phyloP scores from a whole-genome alignment of 768 basidiomycete species.

The Fistulinella prunicolor region DNA sequence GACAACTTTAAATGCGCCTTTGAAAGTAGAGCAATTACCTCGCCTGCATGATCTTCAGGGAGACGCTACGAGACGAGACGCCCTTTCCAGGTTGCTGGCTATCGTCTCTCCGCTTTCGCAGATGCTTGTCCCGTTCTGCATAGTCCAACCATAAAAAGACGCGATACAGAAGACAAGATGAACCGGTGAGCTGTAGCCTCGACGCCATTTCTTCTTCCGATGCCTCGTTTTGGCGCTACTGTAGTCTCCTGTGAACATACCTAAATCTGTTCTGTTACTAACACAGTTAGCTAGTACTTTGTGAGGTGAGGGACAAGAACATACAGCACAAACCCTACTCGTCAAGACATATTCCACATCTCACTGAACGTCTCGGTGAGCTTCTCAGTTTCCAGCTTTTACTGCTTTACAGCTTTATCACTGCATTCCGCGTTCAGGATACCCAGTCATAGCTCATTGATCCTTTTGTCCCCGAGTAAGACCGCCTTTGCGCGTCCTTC shows the following conservation, averaged over 20 bases:
- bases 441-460: constrained; percentile 60
- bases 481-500: constrained; percentile 65
- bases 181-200: constrained; percentile 71
- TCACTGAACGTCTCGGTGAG: constrained; percentile 88
- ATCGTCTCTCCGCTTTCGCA: constrained; percentile 46
- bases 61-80: constrained; percentile 74
- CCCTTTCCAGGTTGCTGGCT: constrained; percentile 43
- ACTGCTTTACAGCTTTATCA: constrained; percentile 58
- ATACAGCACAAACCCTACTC: constrained; percentile 57
- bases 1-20: constrained; percentile 3
- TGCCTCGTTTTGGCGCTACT: constrained; percentile 45
- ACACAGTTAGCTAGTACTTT: constrained; percentile 7
- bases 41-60: constrained; percentile 85
- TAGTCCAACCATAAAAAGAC: background rate
- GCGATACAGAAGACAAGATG: constrained; percentile 15
- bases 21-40: background rate
- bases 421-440: constrained; percentile 45
- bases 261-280: constrained; percentile 53
- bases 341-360: constrained; percentile 77
- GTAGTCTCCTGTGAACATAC: constrained; percentile 57
- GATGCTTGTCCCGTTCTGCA: constrained; percentile 55
- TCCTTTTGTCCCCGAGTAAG: constrained; percentile 50
- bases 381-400: constrained; percentile 81
- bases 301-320: background rate
- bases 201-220: constrained; percentile 73